Evolutionary conservation across 78 protist species (phyloP).

Genomic region (Carpediemonas membranifera): DNA sequence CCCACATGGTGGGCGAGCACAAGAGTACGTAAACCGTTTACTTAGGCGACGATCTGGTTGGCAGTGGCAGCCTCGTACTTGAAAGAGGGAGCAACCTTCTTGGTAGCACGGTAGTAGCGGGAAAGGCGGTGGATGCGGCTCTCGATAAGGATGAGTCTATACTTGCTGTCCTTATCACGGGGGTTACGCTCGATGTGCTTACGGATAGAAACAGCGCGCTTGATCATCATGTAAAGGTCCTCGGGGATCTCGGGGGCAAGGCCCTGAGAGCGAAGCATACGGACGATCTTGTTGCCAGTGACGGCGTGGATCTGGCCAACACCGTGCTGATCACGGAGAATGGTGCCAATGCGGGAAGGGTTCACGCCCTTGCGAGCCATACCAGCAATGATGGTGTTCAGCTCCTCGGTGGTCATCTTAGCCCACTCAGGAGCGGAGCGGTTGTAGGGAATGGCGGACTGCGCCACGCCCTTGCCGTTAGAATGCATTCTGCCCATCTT

Average conservation of each 20-base stretch:
- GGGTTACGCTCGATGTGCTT: conserved; percentile 92
- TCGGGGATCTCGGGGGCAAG: conserved; percentile 97
- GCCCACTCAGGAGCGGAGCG: conserved; percentile 90
- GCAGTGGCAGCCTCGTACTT: conserved; percentile 85
- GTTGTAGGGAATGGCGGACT: conserved; percentile 82
- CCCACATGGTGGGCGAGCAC: no score
- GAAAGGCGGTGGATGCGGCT: conserved; percentile 93
- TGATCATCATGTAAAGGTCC: conserved; percentile 95
- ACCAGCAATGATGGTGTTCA: conserved; percentile 62
- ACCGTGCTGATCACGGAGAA: conserved; percentile 92
- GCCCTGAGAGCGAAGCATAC: conserved; percentile 91
- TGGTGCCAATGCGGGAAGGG: conserved; percentile 94
- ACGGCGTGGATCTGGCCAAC: conserved; percentile 79
- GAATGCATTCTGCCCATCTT: no score
- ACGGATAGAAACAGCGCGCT: conserved; percentile 96
- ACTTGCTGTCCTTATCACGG: conserved; percentile 91
- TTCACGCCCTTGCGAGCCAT: conserved; percentile 88
- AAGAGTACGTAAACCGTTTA: no score
- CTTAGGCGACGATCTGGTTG: conserved; percentile 68
- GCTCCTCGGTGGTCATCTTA: conserved; percentile 68
- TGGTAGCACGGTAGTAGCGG: conserved; percentile 87
- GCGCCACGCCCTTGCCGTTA: conserved; percentile 85
- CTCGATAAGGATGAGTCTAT: conserved; percentile 95
- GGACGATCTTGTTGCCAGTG: conserved; percentile 94
- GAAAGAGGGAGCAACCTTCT: conserved; percentile 86